Conservation (phyloP, 2,329 filamentous ascomycete species). For the Cordyceps fumosorosea region DNA sequence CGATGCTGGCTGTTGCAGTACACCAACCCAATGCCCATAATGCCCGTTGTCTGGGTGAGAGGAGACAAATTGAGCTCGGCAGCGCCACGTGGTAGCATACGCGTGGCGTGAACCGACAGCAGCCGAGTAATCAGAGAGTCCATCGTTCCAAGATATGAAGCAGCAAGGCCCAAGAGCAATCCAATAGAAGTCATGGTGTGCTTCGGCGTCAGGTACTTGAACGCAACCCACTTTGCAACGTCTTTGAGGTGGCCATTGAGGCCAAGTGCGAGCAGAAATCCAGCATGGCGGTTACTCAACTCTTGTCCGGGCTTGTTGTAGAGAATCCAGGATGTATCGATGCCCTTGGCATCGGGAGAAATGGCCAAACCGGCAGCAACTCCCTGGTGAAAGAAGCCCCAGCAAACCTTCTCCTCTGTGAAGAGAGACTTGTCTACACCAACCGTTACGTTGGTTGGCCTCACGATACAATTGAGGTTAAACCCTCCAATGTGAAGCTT, state of each 20-base stretch:
- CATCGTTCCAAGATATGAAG: conserved; percentile 94
- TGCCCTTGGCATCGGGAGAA: conserved; percentile 81
- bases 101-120: conserved; percentile 89
- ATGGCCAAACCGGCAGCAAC: conserved; percentile 90
- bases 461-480: conserved; percentile 85
- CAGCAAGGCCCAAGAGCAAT: conserved; percentile 83
- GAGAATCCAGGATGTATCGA: conserved; percentile 97
- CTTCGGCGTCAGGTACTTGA: conserved; percentile 98
- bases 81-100: conserved; percentile 86
- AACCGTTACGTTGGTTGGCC: conserved; percentile 84
- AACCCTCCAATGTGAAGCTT: conserved; percentile 87
- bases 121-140: conserved; percentile 89
- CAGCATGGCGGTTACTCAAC: conserved; percentile 91
- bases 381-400: conserved; percentile 97
- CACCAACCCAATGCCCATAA: conserved; percentile 92
- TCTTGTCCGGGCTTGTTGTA: conserved; percentile 90
- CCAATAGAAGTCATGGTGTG: conserved; percentile 99
- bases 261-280: conserved; percentile 83
- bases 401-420: conserved; percentile 93
- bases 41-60: conserved; percentile 87
- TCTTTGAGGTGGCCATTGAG: conserved; percentile 92
- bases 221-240: conserved; percentile 95
- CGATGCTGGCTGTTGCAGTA: conserved; percentile 96
- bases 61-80: conserved; percentile 92
- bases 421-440: conserved; percentile 85